These are phyloP conservation scores for Acephala macrosclerotiorum DNA, from an alignment of 2,329 filamentous ascomycete genomes.

Conservation along the genomic window DNA sequence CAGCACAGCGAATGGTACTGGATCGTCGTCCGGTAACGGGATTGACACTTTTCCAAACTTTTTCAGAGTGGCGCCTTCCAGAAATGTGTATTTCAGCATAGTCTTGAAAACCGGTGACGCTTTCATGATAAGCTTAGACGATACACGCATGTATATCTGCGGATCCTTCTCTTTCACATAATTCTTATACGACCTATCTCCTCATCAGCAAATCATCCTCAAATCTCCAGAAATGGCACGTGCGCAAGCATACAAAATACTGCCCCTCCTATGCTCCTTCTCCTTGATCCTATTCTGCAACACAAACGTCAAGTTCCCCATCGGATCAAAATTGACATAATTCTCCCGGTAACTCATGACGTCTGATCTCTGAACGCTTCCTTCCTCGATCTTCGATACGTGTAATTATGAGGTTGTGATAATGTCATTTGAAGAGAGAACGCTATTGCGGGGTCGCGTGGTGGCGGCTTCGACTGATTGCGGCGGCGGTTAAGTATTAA, in stretches of 20 bases:
- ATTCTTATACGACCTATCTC: conserved; percentile 15
- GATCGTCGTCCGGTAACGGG: conserved; percentile 25
- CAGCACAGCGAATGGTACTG: conserved; percentile 19
- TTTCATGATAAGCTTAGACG: conserved; percentile 16
- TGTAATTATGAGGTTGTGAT: not conserved
- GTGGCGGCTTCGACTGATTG: not conserved
- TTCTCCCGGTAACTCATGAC: conserved; percentile 16
- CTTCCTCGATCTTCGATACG: not conserved
- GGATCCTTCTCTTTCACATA: conserved; percentile 11
- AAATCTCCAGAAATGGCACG: not conserved
- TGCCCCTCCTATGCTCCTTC: conserved; percentile 22
- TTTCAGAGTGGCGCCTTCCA: conserved; percentile 23
- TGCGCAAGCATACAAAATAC: conserved; percentile 21
- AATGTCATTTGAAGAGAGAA: not conserved
- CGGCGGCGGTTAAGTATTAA: not conserved
- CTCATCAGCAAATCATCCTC: not conserved
- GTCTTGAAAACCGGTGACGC: conserved; percentile 25
- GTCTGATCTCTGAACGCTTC: not conserved
- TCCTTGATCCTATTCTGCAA: conserved; percentile 22
- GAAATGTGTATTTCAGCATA: conserved; percentile 24
- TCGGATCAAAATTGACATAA: conserved; percentile 17
- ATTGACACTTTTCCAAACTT: conserved; percentile 21
- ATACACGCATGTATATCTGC: conserved; percentile 20
- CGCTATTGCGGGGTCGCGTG: conserved; percentile 3
- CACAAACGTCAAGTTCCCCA: conserved; percentile 24